Base-by-base conservation (phyloP, 2,329 filamentous ascomycete genomes). In the Alternaria arbusti region DNA sequence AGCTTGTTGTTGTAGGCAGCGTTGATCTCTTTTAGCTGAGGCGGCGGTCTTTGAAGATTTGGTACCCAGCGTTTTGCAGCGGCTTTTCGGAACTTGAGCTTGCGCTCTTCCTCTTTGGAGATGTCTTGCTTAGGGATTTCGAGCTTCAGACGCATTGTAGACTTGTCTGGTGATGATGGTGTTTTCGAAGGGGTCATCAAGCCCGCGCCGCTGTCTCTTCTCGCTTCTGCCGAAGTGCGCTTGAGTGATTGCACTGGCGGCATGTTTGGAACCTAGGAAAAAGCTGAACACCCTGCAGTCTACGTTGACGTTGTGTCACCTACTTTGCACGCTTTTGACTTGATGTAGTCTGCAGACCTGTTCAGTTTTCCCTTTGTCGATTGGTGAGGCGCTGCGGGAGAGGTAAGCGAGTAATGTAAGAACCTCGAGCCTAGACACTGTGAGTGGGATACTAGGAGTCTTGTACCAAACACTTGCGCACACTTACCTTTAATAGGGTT, bases 1-100 rank as follows among this genome's bases (percentile, higher is more conserved):
- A 73, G 64, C 56, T 76, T 75, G n/a, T 66, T 54, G 2, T 57
- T 54, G 54, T 74, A 74, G 2, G 71, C 68, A 4, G 64, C 51
- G 4, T 57, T 69, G 25, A 74, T 68, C 55, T 74, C 71, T 12
- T 28, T 57, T 20, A 20, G 23, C 7, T 20, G 60, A 1, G 70
- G 73, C 15, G 60, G 68, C 0, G 70, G 60, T 10, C 64, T 54
- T 44, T 67, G 61, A 0, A 74, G 68, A 44, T 74, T 73, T 0
- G 65, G 50, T 23, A 52, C 55, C 69, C 71, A 71, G 20, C 67
- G 64, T 15, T 59, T 63, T 8, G 74, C 70, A n/a, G 70, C 64
- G 4, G 51, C 59, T 57, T 47, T 62, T 23, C 64, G 73, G 11
- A 58, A 40, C 12, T 64, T 67, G 7, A 69, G 40, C 17, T 26